Conservation (phyloP, 169 alveolate genomes). For the Eimeria tenella region DNA sequence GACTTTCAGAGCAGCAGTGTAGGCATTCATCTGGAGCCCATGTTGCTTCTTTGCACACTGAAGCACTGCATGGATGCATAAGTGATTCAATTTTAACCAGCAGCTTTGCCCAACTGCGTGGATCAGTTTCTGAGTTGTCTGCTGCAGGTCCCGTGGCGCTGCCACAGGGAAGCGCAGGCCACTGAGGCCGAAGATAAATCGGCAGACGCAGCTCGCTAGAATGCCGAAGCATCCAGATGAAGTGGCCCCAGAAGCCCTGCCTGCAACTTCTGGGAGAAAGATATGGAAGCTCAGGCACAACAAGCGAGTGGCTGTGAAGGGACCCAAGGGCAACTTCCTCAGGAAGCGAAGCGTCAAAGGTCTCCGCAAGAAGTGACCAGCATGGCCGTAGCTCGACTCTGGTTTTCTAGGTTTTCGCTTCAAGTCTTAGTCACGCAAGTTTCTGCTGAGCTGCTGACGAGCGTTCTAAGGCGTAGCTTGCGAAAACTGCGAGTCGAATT, state of each 20-base stretch:
- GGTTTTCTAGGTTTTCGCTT: not conserved
- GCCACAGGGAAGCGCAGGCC: conserved; percentile 44
- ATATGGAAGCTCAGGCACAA: conserved; percentile 84
- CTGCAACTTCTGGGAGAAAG: conserved; percentile 84
- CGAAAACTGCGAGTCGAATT: too few species aligned
- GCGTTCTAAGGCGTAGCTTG: too few species aligned
- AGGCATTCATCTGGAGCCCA: not conserved
- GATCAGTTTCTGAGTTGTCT: not conserved
- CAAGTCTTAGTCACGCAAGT: too few species aligned
- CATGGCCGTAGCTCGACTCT: too few species aligned
- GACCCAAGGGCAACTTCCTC: conserved; percentile 68
- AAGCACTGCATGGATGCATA: too few species aligned
- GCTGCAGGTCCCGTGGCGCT: conserved; percentile 44
- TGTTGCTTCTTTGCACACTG: not conserved
- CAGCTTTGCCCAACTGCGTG: not conserved
- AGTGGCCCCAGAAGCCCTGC: conserved; percentile 81
- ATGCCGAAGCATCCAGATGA: conserved; percentile 79
- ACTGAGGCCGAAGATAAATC: conserved; percentile 22
- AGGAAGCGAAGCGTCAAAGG: conserved; percentile 66
- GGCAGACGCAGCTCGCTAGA: conserved; percentile 80
- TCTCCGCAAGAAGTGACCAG: conserved; percentile 31
- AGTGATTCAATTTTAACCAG: not conserved
- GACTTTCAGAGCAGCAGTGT: conserved; percentile 64
- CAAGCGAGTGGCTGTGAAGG: conserved; percentile 56
- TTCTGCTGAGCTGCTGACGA: too few species aligned